Evolutionary conservation across 331 rosid species (phyloP), one percentile per base, ranked within the genome.

Genomic region (Quercus phellos): DNA sequence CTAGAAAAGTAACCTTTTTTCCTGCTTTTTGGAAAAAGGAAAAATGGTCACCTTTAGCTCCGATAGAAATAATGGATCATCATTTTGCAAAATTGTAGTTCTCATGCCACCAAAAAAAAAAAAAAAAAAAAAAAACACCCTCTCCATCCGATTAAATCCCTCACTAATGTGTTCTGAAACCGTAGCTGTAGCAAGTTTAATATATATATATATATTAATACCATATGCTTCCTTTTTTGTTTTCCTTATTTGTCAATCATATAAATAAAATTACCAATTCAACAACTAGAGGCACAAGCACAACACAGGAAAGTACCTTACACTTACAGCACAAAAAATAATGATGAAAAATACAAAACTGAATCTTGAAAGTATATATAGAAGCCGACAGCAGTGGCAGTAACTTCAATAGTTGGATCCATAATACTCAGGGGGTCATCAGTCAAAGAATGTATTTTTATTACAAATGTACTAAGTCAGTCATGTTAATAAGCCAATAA

Each of bases 21-120:
- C 14, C 79, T 74, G 75, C 42, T 74, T 74, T 69, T 74, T 30
- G 83, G 14, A 12, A 14, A 74, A 29, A 24, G 71, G 56, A 61
- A 67, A 43, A 34, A 26, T n/a, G 14, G 6, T 43, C 75, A 51
- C 76, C 55, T 74, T 64, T 55, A 51, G 71, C 12, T 2, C 46
- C 12, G 7, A 26, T 13, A 0, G 54, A 70, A 51, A 24, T 19
- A 35, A 66, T 42, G 26, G 68, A 73, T 51, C 16, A 17, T 72
- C 74, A 24, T 30, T 17, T 13, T 46, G 53, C 8, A 8, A 38
- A 38, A 38, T 38, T 8, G 12, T 38, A 38, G 46, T 38, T 59
- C 18, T 59, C 66, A 59, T 46, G 6, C 66, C 21, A 26, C 42
- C 38, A 5, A 5, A 34, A 5, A 38, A 38, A 38, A 38, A 30